Evolutionary conservation across 257 asterid genomes (phyloP).

Genomic region (Apocynum venetum): DNA sequence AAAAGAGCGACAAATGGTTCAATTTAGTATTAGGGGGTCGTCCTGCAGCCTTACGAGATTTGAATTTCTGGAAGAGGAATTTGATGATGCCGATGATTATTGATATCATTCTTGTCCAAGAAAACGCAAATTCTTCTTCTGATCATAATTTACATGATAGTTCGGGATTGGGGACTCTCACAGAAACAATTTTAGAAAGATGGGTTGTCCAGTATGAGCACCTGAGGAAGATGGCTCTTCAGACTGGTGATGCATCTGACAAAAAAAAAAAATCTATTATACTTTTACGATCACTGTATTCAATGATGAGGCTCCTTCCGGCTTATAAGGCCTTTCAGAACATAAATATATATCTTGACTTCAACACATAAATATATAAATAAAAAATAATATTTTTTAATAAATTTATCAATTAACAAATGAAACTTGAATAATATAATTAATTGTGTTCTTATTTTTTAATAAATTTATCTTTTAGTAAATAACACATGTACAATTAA

Average conservation of each 20-base stretch:
- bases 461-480: too few species aligned
- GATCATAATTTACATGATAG: conserved; percentile 24
- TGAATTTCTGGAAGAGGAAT: conserved; percentile 86
- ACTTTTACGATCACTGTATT: conserved; percentile 63
- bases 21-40: conserved; percentile 83
- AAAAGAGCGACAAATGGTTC: conserved; percentile 88
- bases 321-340: conserved; percentile 83
- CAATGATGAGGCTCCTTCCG: conserved; percentile 90
- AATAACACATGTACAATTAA: too few species aligned
- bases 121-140: conserved; percentile 33
- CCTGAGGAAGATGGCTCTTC: conserved; percentile 53
- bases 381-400: too few species aligned
- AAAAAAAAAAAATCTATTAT: conserved; percentile 83
- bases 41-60: conserved; percentile 77
- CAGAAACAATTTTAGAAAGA: conserved; percentile 81
- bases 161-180: conserved; percentile 37
- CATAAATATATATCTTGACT: too few species aligned
- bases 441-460: too few species aligned
- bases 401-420: too few species aligned
- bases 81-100: conserved; percentile 89
- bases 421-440: too few species aligned
- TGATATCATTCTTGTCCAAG: conserved; percentile 81
- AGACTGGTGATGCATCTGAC: conserved; percentile 54
- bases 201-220: conserved; percentile 83
- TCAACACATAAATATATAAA: too few species aligned